Evolutionary conservation across 345 rosid genomes (phyloP).

Genomic region (Linum lewisii): DNA sequence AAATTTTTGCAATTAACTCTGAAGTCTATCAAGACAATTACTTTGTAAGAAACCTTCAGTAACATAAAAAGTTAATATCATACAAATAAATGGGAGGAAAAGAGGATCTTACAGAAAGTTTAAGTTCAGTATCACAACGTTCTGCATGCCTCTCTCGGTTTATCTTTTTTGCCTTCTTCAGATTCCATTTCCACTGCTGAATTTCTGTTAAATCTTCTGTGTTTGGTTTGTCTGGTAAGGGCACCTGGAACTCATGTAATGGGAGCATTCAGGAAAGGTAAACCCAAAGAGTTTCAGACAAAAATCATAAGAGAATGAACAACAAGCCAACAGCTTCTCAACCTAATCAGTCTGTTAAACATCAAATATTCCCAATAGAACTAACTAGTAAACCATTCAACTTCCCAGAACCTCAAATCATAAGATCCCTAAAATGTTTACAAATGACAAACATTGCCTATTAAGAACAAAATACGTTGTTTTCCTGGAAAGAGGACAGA

Average conservation of each 20-base stretch:
- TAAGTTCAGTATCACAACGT: conserved; percentile 27
- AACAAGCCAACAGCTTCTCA: not conserved
- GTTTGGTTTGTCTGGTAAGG: conserved; percentile 17
- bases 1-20: not conserved
- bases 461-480: not conserved
- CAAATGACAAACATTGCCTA: not conserved
- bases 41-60: not conserved
- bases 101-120: conserved; percentile 24
- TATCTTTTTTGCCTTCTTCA: conserved; percentile 22
- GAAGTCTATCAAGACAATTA: conserved; percentile 8
- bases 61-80: not conserved
- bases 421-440: too few species aligned
- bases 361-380: too few species aligned
- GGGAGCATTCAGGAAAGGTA: not conserved
- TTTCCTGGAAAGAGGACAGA: not conserved
- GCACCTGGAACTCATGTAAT: conserved; percentile 18
- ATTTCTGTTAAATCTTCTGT: conserved; percentile 21
- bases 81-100: not conserved
- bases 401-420: too few species aligned
- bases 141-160: conserved; percentile 27
- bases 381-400: not conserved
- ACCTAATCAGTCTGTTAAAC: not conserved
- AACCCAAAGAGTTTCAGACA: not conserved
- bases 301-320: not conserved
- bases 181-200: conserved; percentile 20